These are phyloP conservation scores for Rhodotorula babjevae DNA, from an alignment of 768 basidiomycete species.

Conservation along the genomic window DNA sequence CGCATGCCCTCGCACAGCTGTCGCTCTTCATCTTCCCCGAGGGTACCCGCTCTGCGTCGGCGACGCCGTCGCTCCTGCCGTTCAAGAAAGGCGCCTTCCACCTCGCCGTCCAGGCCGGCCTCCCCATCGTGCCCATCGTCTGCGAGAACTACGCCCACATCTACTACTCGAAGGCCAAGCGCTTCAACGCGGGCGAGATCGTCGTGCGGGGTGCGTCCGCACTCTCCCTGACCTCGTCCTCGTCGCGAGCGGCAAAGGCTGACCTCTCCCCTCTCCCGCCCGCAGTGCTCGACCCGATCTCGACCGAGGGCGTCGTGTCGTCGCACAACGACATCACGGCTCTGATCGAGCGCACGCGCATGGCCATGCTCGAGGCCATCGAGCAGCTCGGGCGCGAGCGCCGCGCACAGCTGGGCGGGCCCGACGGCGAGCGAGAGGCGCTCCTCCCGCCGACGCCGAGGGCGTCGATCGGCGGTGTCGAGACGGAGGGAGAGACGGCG, in stretches of 20 bases:
- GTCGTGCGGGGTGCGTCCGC: conserved; percentile 67
- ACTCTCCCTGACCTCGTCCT: neutral
- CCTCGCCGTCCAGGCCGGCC: conserved; percentile 79
- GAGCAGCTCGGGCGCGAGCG: conserved; percentile 56
- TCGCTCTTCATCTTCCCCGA: conserved; percentile 96
- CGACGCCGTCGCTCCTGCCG: conserved; percentile 65
- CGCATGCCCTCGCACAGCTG: conserved; percentile 49
- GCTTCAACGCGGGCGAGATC: conserved; percentile 68
- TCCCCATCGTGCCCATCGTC: conserved; percentile 87
- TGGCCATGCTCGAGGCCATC: conserved; percentile 72
- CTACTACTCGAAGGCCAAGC: conserved; percentile 51
- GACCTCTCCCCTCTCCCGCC: neutral
- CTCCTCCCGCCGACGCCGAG: too few relatives aligned
- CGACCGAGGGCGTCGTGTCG: conserved; percentile 65
- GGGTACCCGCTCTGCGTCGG: conserved; percentile 75
- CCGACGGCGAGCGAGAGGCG: neutral
- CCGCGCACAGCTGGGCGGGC: neutral
- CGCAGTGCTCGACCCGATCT: conserved; percentile 82
- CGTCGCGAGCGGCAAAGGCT: neutral
- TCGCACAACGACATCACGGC: conserved; percentile 59
- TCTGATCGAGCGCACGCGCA: conserved; percentile 64
- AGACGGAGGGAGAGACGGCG: neutral
- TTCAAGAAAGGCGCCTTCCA: conserved; percentile 99
- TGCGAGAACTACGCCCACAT: conserved; percentile 88
- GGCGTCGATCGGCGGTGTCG: neutral